These are phyloP conservation scores for Sporothrix luriei DNA, from an alignment of 2,329 filamentous ascomycete species.

Conservation along the genomic window DNA sequence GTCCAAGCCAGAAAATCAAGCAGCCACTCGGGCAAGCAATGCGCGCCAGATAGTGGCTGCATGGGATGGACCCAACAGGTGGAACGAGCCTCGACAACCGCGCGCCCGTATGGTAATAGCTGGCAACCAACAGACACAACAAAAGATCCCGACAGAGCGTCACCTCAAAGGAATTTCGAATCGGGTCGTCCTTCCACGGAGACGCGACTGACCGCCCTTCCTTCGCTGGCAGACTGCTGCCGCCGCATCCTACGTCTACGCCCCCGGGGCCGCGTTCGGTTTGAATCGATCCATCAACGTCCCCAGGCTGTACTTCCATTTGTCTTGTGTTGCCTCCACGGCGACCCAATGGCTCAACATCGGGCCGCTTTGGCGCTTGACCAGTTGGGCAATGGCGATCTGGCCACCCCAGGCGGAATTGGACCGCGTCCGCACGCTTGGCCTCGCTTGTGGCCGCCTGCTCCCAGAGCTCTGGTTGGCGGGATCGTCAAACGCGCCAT, in stretches of 20 bases:
- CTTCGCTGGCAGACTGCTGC: neutral
- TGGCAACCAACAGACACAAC: neutral
- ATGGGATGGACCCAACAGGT: neutral
- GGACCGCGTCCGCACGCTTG: neutral
- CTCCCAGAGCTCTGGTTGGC: conserved; percentile 21
- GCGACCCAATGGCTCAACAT: neutral
- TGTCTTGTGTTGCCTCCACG: neutral
- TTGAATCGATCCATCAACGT: neutral
- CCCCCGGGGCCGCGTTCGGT: neutral
- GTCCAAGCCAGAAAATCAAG: too few relatives aligned
- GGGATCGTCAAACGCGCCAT: neutral
- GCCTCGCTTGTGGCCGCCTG: neutral
- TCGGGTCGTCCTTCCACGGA: neutral
- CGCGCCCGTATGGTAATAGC: neutral
- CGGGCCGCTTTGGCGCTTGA: conserved; percentile 16
- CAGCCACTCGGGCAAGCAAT: neutral
- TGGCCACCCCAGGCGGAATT: neutral
- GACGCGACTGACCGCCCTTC: conserved; percentile 4
- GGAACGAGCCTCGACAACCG: neutral
- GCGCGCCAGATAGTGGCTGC: neutral
- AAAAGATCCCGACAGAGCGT: too few relatives aligned
- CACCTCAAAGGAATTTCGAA: neutral
- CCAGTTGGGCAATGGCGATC: neutral
- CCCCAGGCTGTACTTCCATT: neutral
- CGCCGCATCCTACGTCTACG: neutral